Evolutionary conservation across 1,284 basidiomycete genomes (phyloP).

Genomic region (Afroboletus lepidellus): DNA sequence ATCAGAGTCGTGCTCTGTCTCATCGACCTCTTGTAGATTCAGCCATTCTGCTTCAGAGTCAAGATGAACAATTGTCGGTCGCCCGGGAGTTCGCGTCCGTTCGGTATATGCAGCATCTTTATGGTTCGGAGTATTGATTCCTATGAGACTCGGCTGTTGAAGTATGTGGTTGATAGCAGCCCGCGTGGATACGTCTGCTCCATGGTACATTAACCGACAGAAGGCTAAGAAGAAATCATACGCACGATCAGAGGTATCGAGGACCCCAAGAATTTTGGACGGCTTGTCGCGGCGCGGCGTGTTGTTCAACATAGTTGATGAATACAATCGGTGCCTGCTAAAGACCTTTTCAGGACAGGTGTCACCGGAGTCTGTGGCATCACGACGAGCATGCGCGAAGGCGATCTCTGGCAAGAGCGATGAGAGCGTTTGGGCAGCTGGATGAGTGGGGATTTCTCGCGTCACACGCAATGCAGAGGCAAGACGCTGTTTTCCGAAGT

Average conservation of each 20-base stretch:
- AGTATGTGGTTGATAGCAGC: conserved; percentile 32
- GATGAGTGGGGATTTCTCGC: conserved; percentile 9
- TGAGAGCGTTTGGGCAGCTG: conserved; percentile 3
- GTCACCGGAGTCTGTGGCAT: not conserved
- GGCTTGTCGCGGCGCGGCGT: conserved; percentile 8
- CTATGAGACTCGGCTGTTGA: conserved; percentile 20
- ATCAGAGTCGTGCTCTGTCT: not conserved
- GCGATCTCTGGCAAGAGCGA: conserved; percentile 21
- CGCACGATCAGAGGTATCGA: conserved; percentile 31
- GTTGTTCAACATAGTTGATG: not conserved
- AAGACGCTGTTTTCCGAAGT: conserved; percentile 33
- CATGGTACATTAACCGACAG: conserved; percentile 5
- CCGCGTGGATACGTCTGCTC: conserved; percentile 25
- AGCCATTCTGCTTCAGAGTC: conserved; percentile 13
- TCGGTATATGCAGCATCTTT: not conserved
- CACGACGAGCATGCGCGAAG: conserved; percentile 28
- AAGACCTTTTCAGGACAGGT: not conserved
- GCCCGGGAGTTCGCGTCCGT: not conserved
- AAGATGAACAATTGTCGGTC: not conserved
- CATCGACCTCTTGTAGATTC: conserved; percentile 8
- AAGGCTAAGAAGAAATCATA: not conserved
- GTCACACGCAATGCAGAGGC: conserved; percentile 26
- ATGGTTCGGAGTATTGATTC: conserved; percentile 7
- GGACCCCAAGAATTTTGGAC: conserved; percentile 27
- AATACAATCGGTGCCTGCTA: conserved; percentile 2